Evolutionary conservation across 108 stramenopile species (phyloP), one percentile per base, ranked within the genome.

Genomic region (Skeletonema costatum): DNA sequence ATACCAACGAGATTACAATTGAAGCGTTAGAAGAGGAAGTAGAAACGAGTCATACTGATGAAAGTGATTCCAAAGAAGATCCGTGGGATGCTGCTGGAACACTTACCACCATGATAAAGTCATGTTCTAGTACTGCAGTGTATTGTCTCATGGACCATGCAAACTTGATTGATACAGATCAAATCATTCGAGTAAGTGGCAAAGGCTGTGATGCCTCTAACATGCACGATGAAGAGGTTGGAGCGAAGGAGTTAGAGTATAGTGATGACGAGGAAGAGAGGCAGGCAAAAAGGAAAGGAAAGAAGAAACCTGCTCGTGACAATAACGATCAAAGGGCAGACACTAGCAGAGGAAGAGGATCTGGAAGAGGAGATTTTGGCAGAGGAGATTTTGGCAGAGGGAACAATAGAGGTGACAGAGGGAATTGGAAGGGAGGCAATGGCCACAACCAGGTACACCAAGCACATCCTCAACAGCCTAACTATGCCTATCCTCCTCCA

Each of bases 181-280:
- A 69, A 32, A 74, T 95, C 39, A 77, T 89, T 51, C 62, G 71
- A 64, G 68, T 61, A 1, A 92, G 91, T 83, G 87, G 91, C 32
- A 91, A 87, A 64, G 94, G 94, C 25, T 95, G 92, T 68, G 90
- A 95, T 74, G 94, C 94, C 5, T 95, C 94, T 9, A 95, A 95
- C 80, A 60, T 93, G 10, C 88, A 89, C 76, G 94, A 95, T 69
- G 94, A 95, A 73, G 94, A 95, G 70, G 74, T 90, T 35, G 77
- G 87, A 67, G 67, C 77, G 14, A 85, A 77, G 31, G 94, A 93
- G 71, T 82, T 87, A 65, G 74, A 92, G 66, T 92, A 84, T 69
- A 91, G 91, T 46, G 94, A 95, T 66, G 94, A 95, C 67, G 94
- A 95, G 76, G 72, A 91, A 59, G 94, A 95, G 64, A 80, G 90